Conservation (phyloP, 768 basidiomycete species). For the Rhodotorula taiwanensis region DNA sequence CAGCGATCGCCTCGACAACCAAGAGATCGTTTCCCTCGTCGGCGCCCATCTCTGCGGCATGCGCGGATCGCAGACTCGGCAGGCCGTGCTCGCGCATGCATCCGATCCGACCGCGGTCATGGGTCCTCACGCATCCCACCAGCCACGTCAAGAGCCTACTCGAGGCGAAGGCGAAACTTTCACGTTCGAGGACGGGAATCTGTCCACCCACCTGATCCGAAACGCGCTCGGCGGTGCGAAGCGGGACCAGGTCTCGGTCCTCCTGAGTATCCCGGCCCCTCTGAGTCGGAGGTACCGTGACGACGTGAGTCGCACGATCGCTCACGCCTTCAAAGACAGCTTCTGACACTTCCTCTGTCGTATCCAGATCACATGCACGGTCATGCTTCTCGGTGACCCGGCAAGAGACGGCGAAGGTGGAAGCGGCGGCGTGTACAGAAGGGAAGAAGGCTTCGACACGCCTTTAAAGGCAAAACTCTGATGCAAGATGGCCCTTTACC, state of each 20-base stretch:
- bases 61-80: slow-evolving; percentile 42
- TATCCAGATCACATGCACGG: slow-evolving; percentile 30
- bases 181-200: slow-evolving; percentile 65
- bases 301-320: slow-evolving; percentile 66
- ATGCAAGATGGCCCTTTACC: no score
- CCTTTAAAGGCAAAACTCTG: slow-evolving; percentile 19
- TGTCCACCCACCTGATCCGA: slow-evolving; percentile 68
- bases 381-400: slow-evolving; percentile 28
- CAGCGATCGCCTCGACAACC: slow-evolving; percentile 57
- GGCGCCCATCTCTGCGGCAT: slow-evolving; percentile 70
- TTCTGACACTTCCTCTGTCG: background rate
- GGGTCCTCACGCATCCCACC: slow-evolving; percentile 54
- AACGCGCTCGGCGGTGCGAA: slow-evolving; percentile 88
- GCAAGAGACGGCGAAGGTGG: slow-evolving; percentile 71
- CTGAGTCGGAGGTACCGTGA: slow-evolving; percentile 70
- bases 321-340: no score
- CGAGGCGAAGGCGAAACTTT: slow-evolving; percentile 37
- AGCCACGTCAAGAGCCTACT: slow-evolving; percentile 45
- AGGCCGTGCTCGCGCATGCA: slow-evolving; percentile 26
- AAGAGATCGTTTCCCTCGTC: slow-evolving; percentile 80
- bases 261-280: slow-evolving; percentile 77
- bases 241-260: slow-evolving; percentile 52
- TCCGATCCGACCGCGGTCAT: slow-evolving; percentile 47
- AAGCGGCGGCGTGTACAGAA: slow-evolving; percentile 40
- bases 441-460: slow-evolving; percentile 8